A percentile compares a stretch with the other conserved stretches of the same genome.
These are phyloP conservation scores for Capsicum rhomboideum DNA, from an alignment of 257 asterid genomes.

Conservation along the genomic window DNA sequence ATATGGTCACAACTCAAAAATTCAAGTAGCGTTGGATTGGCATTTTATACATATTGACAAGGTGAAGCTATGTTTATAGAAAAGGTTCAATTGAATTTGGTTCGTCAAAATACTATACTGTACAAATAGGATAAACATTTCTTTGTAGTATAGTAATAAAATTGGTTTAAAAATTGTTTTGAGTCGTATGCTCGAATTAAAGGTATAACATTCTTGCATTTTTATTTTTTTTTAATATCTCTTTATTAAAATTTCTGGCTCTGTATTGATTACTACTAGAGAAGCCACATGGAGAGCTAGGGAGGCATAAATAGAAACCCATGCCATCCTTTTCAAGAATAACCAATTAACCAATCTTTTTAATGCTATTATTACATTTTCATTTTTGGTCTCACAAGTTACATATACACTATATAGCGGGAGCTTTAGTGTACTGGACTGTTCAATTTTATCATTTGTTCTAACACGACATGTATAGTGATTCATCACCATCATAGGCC, in stretches of 20 bases:
- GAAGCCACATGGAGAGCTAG: not conserved
- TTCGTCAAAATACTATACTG: not conserved
- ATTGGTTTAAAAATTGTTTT: not conserved
- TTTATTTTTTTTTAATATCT: not conserved
- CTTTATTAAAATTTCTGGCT: not conserved
- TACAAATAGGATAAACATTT: not conserved
- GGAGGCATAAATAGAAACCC: not conserved
- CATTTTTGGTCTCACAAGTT: not conserved
- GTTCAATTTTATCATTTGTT: too few species aligned
- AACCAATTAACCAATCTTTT: not conserved
- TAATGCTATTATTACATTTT: not conserved
- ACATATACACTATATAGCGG: not conserved
- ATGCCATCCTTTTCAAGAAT: constrained; percentile 13
- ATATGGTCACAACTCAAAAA: not conserved
- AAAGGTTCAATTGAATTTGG: not conserved
- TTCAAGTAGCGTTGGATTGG: not conserved
- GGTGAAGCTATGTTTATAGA: not conserved
- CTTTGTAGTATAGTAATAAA: not conserved
- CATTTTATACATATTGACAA: not conserved
- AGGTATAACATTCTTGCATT: too few species aligned
- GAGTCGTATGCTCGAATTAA: not conserved
- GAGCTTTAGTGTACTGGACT: too few species aligned
- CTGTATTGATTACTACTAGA: too few species aligned
- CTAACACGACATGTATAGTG: not conserved
- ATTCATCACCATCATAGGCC: not conserved